Conservation (phyloP, 768 basidiomycete genomes). For the Vararia minispora region DNA sequence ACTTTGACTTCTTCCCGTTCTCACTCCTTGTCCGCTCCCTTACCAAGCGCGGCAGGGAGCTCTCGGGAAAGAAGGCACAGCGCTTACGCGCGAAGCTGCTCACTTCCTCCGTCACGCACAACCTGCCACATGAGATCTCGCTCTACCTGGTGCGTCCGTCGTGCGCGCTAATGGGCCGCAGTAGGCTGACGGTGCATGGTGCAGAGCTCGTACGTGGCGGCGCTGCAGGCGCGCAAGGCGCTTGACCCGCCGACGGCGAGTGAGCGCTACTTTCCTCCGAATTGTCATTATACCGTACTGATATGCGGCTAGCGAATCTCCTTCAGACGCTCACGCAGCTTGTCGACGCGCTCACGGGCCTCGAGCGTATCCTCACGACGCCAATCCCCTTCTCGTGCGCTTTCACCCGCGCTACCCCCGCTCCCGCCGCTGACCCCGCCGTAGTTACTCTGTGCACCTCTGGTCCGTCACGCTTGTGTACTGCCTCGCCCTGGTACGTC, state of each 20-base stretch:
- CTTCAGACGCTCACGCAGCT: conserved; percentile 39
- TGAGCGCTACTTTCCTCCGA: conserved; percentile 22
- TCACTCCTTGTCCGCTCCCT: conserved; percentile 42
- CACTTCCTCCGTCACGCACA: conserved; percentile 34
- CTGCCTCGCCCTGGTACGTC: conserved; percentile 43
- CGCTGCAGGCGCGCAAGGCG: conserved; percentile 43
- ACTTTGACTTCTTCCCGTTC: conserved; percentile 63
- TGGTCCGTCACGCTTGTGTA: conserved; percentile 57
- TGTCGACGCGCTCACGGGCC: conserved; percentile 54
- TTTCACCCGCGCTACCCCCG: background rate
- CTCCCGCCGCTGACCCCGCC: background rate
- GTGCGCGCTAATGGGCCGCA: too few species aligned
- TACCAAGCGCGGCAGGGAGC: conserved; percentile 32
- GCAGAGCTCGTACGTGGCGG: conserved; percentile 60
- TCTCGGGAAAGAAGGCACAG: conserved; percentile 56
- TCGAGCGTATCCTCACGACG: conserved; percentile 65
- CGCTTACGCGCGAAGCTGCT: conserved; percentile 38
- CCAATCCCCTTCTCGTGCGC: conserved; percentile 67
- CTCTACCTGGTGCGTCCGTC: conserved; percentile 43
- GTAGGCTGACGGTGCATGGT: too few species aligned
- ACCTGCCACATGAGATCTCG: conserved; percentile 59
- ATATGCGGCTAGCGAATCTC: conserved; percentile 29
- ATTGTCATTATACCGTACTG: background rate
- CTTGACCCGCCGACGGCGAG: conserved; percentile 52
- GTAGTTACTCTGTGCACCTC: conserved; percentile 55